These are phyloP conservation scores for Pelargonium nanum DNA, from an alignment of 345 rosid genomes.

Conservation along the genomic window DNA sequence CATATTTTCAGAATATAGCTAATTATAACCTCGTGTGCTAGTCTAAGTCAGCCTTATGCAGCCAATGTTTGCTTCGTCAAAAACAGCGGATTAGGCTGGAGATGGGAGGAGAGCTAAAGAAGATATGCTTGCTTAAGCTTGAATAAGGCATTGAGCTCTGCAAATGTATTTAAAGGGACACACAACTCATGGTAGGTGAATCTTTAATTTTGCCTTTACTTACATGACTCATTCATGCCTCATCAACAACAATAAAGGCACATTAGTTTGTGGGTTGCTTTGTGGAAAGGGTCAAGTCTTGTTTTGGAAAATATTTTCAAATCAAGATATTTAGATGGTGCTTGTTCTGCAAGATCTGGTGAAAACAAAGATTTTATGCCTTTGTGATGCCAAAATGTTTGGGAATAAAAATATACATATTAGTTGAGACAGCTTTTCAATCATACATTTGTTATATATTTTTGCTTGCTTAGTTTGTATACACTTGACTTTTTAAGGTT, in stretches of 20 bases:
- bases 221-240: neutral
- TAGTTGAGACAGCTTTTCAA: neutral
- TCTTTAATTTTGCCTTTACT: neutral
- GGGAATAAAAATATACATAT: neutral
- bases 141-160: neutral
- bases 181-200: neutral
- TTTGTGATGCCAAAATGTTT: neutral
- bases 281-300: neutral
- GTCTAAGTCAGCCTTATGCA: no score
- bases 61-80: no score
- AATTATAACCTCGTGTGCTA: no score
- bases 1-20: neutral
- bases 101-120: neutral
- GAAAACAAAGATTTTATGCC: neutral
- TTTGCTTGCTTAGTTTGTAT: neutral
- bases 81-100: no score
- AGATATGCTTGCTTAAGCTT: neutral
- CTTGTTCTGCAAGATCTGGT: neutral
- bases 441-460: no score
- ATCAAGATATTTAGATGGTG: neutral
- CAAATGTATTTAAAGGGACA: neutral
- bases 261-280: neutral
- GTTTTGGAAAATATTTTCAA: neutral
- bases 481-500: neutral
- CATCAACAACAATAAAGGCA: neutral